phyloP scores from a whole-genome alignment of 768 basidiomycete genomes.

The Sarcomyxa edulis region DNA sequence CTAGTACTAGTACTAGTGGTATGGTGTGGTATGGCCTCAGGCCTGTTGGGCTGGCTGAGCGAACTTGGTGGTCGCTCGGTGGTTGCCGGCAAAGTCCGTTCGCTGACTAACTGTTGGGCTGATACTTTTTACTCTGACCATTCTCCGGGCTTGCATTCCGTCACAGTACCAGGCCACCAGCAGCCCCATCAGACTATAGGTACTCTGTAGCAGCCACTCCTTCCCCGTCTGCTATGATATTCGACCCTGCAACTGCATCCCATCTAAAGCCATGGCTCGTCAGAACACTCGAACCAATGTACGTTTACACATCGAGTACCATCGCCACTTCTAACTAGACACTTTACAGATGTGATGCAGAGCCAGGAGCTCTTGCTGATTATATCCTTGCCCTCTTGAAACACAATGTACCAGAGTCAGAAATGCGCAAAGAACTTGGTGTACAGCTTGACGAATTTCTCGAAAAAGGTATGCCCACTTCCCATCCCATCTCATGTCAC shows the following conservation, averaged over 20 bases:
- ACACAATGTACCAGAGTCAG: constrained; percentile 77
- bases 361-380: constrained; percentile 88
- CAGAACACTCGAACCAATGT: constrained; percentile 90
- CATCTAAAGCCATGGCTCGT: constrained; percentile 88
- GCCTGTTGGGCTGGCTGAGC: background rate
- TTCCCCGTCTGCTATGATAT: constrained; percentile 44
- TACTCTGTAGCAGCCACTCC: constrained; percentile 3
- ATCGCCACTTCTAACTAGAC: constrained; percentile 10
- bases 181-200: constrained; percentile 1
- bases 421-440: constrained; percentile 75
- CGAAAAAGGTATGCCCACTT: constrained; percentile 62
- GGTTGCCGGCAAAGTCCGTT: background rate
- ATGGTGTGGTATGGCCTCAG: too few relatives aligned
- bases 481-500: constrained; percentile 9
- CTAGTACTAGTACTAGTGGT: too few relatives aligned
- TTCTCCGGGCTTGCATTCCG: constrained; percentile 1
- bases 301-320: constrained; percentile 19
- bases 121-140: background rate
- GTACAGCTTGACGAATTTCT: constrained; percentile 88
- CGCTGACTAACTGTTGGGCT: background rate
- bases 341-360: constrained; percentile 82
- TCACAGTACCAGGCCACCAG: background rate
- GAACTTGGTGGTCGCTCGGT: background rate
- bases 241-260: constrained; percentile 55
- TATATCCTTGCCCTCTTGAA: constrained; percentile 92